phyloP scores from a whole-genome alignment of 306 rosid genomes.

The cucumber (Cucumis sativus) region Cucumber_9930_V3 NC_026661.2:18264501-18265000 shows the following conservation, averaged over 20 bases:
- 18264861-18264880: not conserved
- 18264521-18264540: conserved; percentile 64
- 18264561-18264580: not conserved
- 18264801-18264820: not conserved
- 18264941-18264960: too few species aligned
- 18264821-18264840: not conserved
- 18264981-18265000: not conserved
- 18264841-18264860: not conserved
- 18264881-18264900: not conserved
- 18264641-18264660: not conserved
- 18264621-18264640: not conserved
- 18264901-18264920: not conserved
- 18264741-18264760: conserved; percentile 79
- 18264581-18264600: not conserved
- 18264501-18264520: conserved; percentile 3
- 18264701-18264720: not conserved
- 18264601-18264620: not conserved
- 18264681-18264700: not conserved
- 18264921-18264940: too few species aligned
- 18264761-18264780: conserved; percentile 89
- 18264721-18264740: conserved; percentile 18
- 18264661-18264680: not conserved
- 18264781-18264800: conserved; percentile 97
- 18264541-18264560: conserved; percentile 41
- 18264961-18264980: not conserved